Percentiles rank a stretch among this genome's conserved stretches.
Evolutionary conservation across 2,329 filamentous ascomycete species (phyloP).

Genomic region (Cadophora malorum): DNA sequence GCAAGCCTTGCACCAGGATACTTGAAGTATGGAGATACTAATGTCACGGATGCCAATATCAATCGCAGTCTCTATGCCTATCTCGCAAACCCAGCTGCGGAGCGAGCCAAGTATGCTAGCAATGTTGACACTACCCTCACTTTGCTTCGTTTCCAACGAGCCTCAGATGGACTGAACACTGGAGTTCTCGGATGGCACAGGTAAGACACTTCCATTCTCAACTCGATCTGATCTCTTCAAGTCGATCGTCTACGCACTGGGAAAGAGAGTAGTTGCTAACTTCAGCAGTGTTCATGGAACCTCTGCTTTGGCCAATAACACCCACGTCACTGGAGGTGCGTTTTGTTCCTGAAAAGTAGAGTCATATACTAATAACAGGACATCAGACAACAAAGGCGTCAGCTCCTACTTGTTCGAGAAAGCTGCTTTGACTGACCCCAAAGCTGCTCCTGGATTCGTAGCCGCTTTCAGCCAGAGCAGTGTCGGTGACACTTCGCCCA

Average conservation of each 20-base stretch:
- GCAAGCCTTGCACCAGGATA: constrained; percentile 68
- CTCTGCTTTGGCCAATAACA: constrained; percentile 89
- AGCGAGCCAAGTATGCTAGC: constrained; percentile 70
- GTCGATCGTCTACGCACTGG: not conserved
- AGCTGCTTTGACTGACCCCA: constrained; percentile 59
- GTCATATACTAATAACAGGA: constrained; percentile 45
- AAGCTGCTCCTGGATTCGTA: constrained; percentile 74
- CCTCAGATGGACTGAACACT: constrained; percentile 75
- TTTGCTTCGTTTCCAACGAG: constrained; percentile 77
- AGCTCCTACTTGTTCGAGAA: constrained; percentile 85
- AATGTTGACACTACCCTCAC: constrained; percentile 77
- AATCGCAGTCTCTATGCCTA: constrained; percentile 90
- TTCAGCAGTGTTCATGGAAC: constrained; percentile 78
- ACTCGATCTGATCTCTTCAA: not conserved
- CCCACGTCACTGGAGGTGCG: constrained; percentile 71
- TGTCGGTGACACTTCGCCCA: constrained; percentile 89
- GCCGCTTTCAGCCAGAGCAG: constrained; percentile 92
- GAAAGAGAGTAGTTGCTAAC: constrained; percentile 1
- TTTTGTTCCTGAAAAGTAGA: too few species aligned
- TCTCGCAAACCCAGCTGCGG: constrained; percentile 78
- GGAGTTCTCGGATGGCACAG: constrained; percentile 83
- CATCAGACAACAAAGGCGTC: constrained; percentile 83
- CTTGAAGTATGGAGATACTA: constrained; percentile 72
- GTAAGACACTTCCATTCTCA: constrained; percentile 45
- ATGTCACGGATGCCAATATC: constrained; percentile 78